These are phyloP conservation scores for Stephania japonica DNA, from an alignment of 164 flowering plant genomes.

Conservation along the genomic window DNA sequence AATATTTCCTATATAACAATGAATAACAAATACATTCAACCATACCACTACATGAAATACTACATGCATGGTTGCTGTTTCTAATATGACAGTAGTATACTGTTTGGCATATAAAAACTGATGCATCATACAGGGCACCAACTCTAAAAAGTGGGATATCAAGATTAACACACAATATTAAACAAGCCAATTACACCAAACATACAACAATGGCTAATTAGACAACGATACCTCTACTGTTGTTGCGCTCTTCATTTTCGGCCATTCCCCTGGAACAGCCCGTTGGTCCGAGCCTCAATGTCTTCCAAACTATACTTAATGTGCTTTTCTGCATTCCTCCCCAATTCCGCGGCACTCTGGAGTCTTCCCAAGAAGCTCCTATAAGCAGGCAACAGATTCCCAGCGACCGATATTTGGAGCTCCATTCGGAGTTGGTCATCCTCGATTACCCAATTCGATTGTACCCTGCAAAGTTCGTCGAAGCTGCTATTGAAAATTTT, in stretches of 20 bases:
- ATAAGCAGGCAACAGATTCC: slow-evolving; percentile 49
- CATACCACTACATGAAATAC: not conserved
- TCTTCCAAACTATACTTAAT: slow-evolving; percentile 58
- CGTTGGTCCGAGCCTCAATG: slow-evolving; percentile 46
- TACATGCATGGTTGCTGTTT: not conserved
- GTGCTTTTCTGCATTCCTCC: slow-evolving; percentile 45
- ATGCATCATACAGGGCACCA: not conserved
- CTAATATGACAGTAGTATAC: not conserved
- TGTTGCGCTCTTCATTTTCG: slow-evolving; percentile 29
- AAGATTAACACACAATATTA: not conserved
- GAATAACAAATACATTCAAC: not conserved
- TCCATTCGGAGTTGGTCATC: slow-evolving; percentile 78
- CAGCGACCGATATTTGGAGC: slow-evolving; percentile 38
- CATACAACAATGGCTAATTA: not conserved
- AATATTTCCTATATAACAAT: not conserved
- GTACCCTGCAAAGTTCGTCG: slow-evolving; percentile 53
- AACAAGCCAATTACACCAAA: slow-evolving; percentile 1
- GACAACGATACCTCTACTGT: not conserved
- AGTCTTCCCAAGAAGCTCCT: slow-evolving; percentile 57
- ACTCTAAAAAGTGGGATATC: not conserved
- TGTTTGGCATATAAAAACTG: no score
- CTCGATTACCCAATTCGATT: slow-evolving; percentile 60
- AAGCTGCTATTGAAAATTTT: slow-evolving; percentile 54
- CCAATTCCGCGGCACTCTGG: slow-evolving; percentile 37
- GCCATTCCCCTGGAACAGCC: slow-evolving; percentile 47